These are phyloP conservation scores for Cinchona pubescens DNA, from an alignment of 257 asterid genomes.

Conservation along the genomic window DNA sequence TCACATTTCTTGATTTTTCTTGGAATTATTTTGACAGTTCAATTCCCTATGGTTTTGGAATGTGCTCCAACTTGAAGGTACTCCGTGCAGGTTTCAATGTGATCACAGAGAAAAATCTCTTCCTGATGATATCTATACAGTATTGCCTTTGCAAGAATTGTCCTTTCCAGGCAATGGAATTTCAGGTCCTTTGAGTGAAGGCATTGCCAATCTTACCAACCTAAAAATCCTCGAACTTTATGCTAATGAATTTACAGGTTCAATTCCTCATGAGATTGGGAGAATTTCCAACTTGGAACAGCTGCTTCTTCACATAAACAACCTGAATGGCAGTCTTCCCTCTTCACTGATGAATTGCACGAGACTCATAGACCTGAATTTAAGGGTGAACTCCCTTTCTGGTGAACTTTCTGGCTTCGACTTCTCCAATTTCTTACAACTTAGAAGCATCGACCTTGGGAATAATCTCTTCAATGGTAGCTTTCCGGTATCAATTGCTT, in stretches of 20 bases:
- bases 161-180: constrained; percentile 10
- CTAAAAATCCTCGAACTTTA: constrained; percentile 13
- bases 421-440: not conserved
- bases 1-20: constrained; percentile 14
- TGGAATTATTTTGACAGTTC: constrained; percentile 6
- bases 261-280: constrained; percentile 11
- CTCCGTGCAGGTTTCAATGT: constrained; percentile 13
- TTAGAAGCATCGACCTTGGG: not conserved
- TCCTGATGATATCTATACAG: constrained; percentile 12
- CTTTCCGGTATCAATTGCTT: constrained; percentile 8
- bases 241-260: constrained; percentile 5
- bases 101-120: constrained; percentile 8
- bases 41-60: constrained; percentile 18
- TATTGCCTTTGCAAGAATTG: not conserved
- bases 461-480: constrained; percentile 10
- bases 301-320: constrained; percentile 16
- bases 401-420: constrained; percentile 2
- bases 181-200: not conserved
- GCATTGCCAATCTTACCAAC: constrained; percentile 1
- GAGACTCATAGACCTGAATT: not conserved
- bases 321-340: constrained; percentile 14
- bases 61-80: constrained; percentile 2
- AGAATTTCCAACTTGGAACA: constrained; percentile 8
- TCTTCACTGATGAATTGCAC: constrained; percentile 12
- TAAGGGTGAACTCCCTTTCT: constrained; percentile 6